Base-by-base conservation (phyloP, 495 filamentous ascomycete species). In the Annulohypoxylon bovei region DNA sequence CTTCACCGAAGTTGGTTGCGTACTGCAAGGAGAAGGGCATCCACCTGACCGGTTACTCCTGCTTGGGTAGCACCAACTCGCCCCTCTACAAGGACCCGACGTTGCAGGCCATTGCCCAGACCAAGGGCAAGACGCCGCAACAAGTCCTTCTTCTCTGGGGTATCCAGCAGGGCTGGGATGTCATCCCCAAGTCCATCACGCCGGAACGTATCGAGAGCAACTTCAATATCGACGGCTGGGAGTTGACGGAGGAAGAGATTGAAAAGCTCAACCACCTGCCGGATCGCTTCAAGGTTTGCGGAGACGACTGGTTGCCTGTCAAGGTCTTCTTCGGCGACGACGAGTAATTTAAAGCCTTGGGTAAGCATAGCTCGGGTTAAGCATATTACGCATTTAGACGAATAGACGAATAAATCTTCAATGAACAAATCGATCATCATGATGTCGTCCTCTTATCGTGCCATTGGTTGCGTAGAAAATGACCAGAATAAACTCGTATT, bases 281-380 rank as follows among this genome's bases (percentile, higher is more conserved):
- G 75, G 87, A 90, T 65, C 85, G 91, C 60, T 91, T 91, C 81
- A 93, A 92, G 87, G 88, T 92, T 58, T 92, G 89, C 66, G 85
- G 83, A 20, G 91, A 93, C 71, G 70, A 46, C 54, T 92, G 90
- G 89, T 75, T 93, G 73, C 91, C 90, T 2, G 73, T 93, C 30
- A 91, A 91, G 86, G 91, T 95, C 6, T 95, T 95, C 86, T 93
- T 93, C 78, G 93, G 92, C 8, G 92, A 94, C 78, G 93, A 93
- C 71, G 92, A 94, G 79, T 92, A 75, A 59, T 23, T 40, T 25
- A 22, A 33, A 7, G 46, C 3, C 11, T 3, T 27, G 18, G 18
- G 46, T 66, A 39, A 50, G 61, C 35, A 27, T 53, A 42, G 14
- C 25, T 47, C 27, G 9, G 47, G 16, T 59, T 65, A 28, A 12